Evolutionary conservation across 1,284 basidiomycete genomes (phyloP).

Genomic region (Fomitopsis betulina): DNA sequence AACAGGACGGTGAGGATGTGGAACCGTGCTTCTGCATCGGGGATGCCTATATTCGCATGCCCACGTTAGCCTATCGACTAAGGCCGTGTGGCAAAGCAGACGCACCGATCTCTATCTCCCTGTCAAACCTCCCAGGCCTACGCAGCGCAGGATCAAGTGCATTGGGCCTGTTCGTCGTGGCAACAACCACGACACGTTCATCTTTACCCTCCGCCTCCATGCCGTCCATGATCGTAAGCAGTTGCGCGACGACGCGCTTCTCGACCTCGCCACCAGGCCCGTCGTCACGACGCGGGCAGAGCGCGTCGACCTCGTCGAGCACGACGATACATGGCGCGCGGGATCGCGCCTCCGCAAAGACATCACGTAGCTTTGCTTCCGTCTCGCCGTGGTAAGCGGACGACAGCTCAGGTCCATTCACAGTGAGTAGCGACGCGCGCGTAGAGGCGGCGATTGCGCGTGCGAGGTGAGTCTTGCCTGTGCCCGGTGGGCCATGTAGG

Average conservation of each 20-base stretch:
- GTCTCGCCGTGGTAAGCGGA: conserved; percentile 97
- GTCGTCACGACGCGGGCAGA: conserved; percentile 89
- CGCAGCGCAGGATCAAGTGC: conserved; percentile 95
- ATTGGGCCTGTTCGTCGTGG: conserved; percentile 96
- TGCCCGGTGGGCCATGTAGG: conserved; percentile 90
- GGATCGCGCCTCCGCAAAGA: conserved; percentile 82
- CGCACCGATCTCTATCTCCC: conserved; percentile 94
- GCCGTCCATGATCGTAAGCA: conserved; percentile 94
- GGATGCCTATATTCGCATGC: conserved; percentile 59
- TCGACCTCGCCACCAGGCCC: conserved; percentile 91
- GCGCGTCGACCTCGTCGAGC: conserved; percentile 94
- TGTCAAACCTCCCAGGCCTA: conserved; percentile 92
- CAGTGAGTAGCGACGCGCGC: conserved; percentile 76
- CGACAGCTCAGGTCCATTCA: conserved; percentile 94
- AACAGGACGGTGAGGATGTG: conserved; percentile 86
- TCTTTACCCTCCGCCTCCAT: conserved; percentile 54
- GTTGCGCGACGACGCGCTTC: conserved; percentile 91
- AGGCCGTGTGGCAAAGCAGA: neutral
- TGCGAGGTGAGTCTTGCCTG: conserved; percentile 92
- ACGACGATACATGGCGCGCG: conserved; percentile 91
- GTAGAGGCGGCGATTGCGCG: conserved; percentile 84
- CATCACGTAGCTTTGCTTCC: conserved; percentile 83
- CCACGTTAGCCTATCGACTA: neutral
- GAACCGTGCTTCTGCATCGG: conserved; percentile 78
- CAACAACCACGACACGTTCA: conserved; percentile 85